Evolutionary conservation across 768 basidiomycete species (phyloP).

Genomic region (Crepidotus variabilis): DNA sequence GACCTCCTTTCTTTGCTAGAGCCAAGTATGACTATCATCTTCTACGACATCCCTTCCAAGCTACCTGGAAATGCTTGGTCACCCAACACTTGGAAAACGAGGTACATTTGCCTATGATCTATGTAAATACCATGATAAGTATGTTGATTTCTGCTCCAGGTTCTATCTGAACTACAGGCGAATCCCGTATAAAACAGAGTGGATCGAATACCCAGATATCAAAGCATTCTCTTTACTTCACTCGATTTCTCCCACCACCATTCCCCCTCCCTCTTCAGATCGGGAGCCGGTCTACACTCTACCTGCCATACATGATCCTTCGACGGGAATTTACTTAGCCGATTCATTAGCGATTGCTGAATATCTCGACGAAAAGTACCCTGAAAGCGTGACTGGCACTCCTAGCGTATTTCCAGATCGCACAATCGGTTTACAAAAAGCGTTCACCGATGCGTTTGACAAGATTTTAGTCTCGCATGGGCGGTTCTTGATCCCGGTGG

Average conservation of each 20-base stretch:
- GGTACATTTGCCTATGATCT: slow-evolving; percentile 22
- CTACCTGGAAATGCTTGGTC: slow-evolving; percentile 25
- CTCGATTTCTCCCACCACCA: slow-evolving; percentile 36
- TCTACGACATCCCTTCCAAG: slow-evolving; percentile 37
- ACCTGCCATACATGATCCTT: slow-evolving; percentile 47
- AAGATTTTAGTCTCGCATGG: neutral
- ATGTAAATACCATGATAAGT: no score
- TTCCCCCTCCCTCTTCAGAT: slow-evolving; percentile 21
- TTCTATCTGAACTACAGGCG: slow-evolving; percentile 33
- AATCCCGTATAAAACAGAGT: no score
- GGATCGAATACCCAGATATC: slow-evolving; percentile 53
- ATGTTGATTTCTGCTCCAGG: no score
- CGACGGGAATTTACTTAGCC: slow-evolving; percentile 30
- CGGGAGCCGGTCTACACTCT: slow-evolving; percentile 37
- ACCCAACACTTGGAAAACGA: slow-evolving; percentile 31
- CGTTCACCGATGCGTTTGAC: slow-evolving; percentile 25
- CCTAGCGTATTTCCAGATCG: slow-evolving; percentile 32
- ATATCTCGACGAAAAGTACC: slow-evolving; percentile 50
- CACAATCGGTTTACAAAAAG: slow-evolving; percentile 33
- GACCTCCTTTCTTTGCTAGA: neutral
- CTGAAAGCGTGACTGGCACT: slow-evolving; percentile 21
- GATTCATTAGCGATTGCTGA: slow-evolving; percentile 45
- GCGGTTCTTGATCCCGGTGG: slow-evolving; percentile 14
- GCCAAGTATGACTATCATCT: neutral
- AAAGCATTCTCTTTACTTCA: slow-evolving; percentile 27